Evolutionary conservation across 768 basidiomycete species (phyloP), one percentile per base, ranked within the genome.

Genomic region (Lyophyllum semitale): DNA sequence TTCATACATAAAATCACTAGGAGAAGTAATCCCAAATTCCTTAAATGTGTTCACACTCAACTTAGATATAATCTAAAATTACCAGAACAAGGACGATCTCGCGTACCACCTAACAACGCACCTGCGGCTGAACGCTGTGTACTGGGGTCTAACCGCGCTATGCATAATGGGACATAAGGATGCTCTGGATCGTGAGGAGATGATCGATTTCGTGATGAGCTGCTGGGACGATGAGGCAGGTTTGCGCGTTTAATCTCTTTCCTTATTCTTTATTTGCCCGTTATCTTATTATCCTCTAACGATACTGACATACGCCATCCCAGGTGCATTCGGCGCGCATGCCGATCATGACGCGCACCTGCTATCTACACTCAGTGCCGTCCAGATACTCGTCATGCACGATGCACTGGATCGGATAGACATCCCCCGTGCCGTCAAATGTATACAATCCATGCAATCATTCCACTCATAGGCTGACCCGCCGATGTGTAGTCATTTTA

Each of bases 161-260:
- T 89, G 81, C 33, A 77, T 94, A 43, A 90, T 98, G 87, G 83
- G 80, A 1, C 82, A 81, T 42, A 75, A 84, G 51, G 89, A 95
- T 46, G 93, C 93, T 0, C 75, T 99, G 48, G 82, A 90, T 61
- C 74, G 87, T 37, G 84, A 93, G 23, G 93, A 93, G 59, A 91
- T 91, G 81, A 82, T 98, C 27, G 79, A 80, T 2, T 98, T 91
- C 68, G 93, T 98, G 48, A 82, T 95, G 85, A 88, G 85, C 61
- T 99, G 97, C 69, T 98, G 95, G 94, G 90, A 96, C 64, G 88
- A 95, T 11, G 85, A 92, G 71, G 83, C 85, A 74, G 95, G 95
- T 80, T 53, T 59, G 63, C 62, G 57, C 53, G 54, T 63, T 57
- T 30, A 23, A 35, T 47, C 41, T 41, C 37, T 51, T 26, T 22